phyloP scores from a whole-genome alignment of 2,329 filamentous ascomycete species.

The Ceratocystis albifundus region DNA sequence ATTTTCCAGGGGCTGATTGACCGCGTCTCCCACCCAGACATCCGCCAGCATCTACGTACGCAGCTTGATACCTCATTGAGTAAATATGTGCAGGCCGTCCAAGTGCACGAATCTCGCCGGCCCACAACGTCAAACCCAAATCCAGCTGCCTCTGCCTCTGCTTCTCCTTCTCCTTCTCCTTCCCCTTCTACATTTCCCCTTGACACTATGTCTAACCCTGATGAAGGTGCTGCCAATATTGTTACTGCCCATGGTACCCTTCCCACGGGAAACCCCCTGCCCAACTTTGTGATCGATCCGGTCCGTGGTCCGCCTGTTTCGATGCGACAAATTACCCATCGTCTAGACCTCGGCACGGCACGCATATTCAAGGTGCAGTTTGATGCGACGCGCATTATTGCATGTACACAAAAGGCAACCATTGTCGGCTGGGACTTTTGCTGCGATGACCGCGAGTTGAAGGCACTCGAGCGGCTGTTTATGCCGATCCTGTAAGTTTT shows the following conservation, averaged over 20 bases:
- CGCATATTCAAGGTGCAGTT: constrained; percentile 96
- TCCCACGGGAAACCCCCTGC: neutral
- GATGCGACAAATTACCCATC: constrained; percentile 15
- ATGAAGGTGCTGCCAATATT: neutral
- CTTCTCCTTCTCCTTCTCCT: neutral
- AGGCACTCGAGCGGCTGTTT: constrained; percentile 69
- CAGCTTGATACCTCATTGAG: constrained; percentile 39
- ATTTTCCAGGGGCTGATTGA: constrained; percentile 43
- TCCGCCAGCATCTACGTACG: constrained; percentile 40
- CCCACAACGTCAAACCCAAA: neutral
- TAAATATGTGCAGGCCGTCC: constrained; percentile 23
- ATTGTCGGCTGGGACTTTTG: constrained; percentile 99
- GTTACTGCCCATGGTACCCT: neutral
- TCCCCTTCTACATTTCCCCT: neutral
- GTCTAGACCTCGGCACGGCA: constrained; percentile 38
- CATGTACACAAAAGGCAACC: constrained; percentile 78
- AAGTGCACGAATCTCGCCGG: neutral
- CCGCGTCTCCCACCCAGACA: constrained; percentile 38
- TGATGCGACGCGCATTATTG: constrained; percentile 83
- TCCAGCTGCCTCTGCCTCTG: neutral
- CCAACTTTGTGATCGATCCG: constrained; percentile 13
- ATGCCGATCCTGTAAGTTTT: constrained; percentile 42
- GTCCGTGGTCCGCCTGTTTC: constrained; percentile 14
- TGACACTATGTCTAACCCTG: neutral
- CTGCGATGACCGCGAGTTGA: constrained; percentile 67